Conservation (phyloP, 805 yeast species). For the Helenozyma rhizophorensis region DNA sequence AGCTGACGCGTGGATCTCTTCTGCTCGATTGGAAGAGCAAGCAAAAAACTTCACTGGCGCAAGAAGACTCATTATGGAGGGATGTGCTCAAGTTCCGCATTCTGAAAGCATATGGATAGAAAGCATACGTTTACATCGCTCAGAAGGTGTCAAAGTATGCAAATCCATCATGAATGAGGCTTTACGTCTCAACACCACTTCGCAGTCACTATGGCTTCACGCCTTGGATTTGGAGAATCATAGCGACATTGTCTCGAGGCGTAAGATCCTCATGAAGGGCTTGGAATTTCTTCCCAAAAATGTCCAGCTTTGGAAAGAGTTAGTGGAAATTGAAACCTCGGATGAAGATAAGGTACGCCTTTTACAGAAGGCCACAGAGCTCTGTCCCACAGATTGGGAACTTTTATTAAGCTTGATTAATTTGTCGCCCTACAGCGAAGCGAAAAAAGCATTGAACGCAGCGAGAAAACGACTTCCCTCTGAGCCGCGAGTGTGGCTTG, state of each 20-base stretch:
- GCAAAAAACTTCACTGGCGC: slow-evolving; percentile 57
- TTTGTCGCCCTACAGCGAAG: slow-evolving; percentile 41
- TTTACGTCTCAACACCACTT: slow-evolving; percentile 48
- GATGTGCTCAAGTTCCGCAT: slow-evolving; percentile 63
- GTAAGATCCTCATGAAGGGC: slow-evolving; percentile 64
- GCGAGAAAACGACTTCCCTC: slow-evolving; percentile 49
- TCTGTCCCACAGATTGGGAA: slow-evolving; percentile 60
- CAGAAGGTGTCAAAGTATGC: slow-evolving; percentile 39
- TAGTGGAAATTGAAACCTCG: slow-evolving; percentile 58
- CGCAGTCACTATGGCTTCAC: slow-evolving; percentile 67
- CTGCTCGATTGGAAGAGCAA: slow-evolving; percentile 72
- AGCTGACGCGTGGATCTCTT: slow-evolving; percentile 81
- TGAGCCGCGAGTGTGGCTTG: slow-evolving; percentile 51
- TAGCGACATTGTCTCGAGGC: slow-evolving; percentile 46
- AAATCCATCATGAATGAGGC: slow-evolving; percentile 64
- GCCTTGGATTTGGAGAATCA: slow-evolving; percentile 60
- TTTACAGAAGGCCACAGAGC: slow-evolving; percentile 59
- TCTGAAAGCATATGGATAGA: slow-evolving; percentile 82
- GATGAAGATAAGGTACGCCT: slow-evolving; percentile 47
- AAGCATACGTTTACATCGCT: slow-evolving; percentile 56
- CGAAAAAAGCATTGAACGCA: slow-evolving; percentile 49
- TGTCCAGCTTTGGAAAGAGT: slow-evolving; percentile 62
- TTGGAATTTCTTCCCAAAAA: slow-evolving; percentile 59
- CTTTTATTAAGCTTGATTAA: slow-evolving; percentile 62
- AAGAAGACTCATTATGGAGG: slow-evolving; percentile 59